A percentile compares a stretch with the other conserved stretches of the same genome.
Conservation (phyloP, 495 filamentous ascomycete genomes). For the Patellaria atrata region DNA sequence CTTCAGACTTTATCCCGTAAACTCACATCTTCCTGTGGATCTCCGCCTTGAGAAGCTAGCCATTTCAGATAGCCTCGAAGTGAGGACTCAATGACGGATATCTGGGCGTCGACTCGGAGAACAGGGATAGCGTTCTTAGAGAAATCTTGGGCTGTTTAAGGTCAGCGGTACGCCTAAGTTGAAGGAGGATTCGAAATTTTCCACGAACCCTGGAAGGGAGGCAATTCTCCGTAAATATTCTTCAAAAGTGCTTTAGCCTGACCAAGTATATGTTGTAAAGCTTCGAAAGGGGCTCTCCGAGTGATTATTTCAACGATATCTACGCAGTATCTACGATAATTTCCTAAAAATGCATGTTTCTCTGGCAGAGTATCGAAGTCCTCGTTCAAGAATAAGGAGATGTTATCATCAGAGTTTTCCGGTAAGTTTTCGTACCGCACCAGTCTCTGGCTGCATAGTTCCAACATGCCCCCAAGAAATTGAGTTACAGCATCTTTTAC, state of each 20-base stretch:
- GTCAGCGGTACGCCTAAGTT: conserved; percentile 23
- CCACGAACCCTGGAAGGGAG: conserved; percentile 48
- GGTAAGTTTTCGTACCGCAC: conserved; percentile 76
- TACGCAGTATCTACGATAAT: conserved; percentile 81
- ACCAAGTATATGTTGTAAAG: conserved; percentile 68
- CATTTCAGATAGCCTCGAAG: conserved; percentile 81
- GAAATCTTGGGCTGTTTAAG: conserved; percentile 47
- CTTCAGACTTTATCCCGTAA: neutral
- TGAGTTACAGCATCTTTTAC: conserved; percentile 51
- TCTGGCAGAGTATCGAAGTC: conserved; percentile 94
- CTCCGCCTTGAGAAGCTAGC: conserved; percentile 40
- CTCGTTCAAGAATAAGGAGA: conserved; percentile 66
- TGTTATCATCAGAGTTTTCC: conserved; percentile 63
- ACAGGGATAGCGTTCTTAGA: conserved; percentile 64
- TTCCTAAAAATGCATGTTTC: conserved; percentile 90
- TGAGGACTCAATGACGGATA: conserved; percentile 79
- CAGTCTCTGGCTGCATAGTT: conserved; percentile 61
- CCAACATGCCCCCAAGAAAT: conserved; percentile 60
- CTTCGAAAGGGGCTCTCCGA: conserved; percentile 62
- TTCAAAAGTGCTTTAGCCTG: conserved; percentile 59
- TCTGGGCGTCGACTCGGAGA: conserved; percentile 74
- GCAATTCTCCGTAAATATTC: conserved; percentile 56
- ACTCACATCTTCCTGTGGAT: conserved; percentile 41
- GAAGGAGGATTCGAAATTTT: neutral
- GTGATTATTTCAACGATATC: conserved; percentile 76